Base-by-base conservation (phyloP, 257 asterid species). In the Ligustrum vulgare region DNA sequence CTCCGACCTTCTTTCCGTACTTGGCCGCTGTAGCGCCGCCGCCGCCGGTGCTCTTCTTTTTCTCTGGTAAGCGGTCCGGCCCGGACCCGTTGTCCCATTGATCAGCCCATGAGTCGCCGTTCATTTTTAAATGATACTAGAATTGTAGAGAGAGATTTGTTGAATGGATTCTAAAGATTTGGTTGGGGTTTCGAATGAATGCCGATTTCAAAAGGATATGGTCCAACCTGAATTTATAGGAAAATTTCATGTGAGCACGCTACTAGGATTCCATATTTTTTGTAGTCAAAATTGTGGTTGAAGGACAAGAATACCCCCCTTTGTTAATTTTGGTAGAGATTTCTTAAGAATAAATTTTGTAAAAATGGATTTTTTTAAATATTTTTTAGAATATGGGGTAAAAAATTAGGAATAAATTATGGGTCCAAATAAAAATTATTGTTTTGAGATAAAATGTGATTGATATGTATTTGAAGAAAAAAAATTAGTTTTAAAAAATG, bases 31-130 rank as follows among this genome's bases (percentile, higher is more conserved):
- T 73, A 43, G 13, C 39, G 8, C 3, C 51, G 51, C 18, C 18
- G 8, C 79, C 82, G 35, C 20, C 74, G 12, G 84, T 82, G 25
- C 81, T 77, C 15, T 63, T 58, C 62, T 75, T 86, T 74, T 82
- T 88, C 78, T 83, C 82, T 73, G 8, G 71, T 15, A 45, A 81
- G 69, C 77, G 93, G 54, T 90, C 90, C 0, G 84, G 70, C 54
- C 36, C 15, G 77, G 84, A 67, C 54, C 36, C 15, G 77, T 75
- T 76, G 78, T 90, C 96, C 97, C 96, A 92, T 37, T 92, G 96
- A 80, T 92, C 97, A 13, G 97, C 97, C 97, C 96, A 92, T 65
- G 91, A 86, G 3, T 86, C 82, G 18, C 84, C 82, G 65, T 75
- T 70, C 80, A 76, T 76, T 6, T 4, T 33, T 23, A 1, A 12